Base-by-base conservation (phyloP, 495 filamentous ascomycete genomes). In the Letharia columbiana region DNA sequence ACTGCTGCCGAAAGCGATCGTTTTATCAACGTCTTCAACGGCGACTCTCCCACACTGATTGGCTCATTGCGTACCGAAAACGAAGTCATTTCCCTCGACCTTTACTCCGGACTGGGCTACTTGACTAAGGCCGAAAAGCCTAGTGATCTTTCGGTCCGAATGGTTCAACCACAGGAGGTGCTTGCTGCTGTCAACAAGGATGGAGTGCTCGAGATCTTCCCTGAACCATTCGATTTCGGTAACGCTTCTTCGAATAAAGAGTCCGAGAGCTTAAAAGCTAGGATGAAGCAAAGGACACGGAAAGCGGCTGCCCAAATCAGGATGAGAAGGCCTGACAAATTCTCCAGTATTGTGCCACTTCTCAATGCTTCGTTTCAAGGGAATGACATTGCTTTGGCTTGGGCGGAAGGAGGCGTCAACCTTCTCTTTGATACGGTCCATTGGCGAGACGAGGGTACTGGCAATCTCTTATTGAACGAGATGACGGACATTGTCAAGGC, bases 201-300 rank as follows among this genome's bases (percentile, higher is more conserved):
- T 68, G 84, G 84, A 59, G 75, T 78, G 18, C 78, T 85, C 54
- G 84, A 86, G 70, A 60, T 86, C 10, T 86, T 86, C 76, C 77
- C 76, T 18, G 76, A 78, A 64, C 84, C 84, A 11, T 86, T 85
- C 61, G 71, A 77, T 18, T 78, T 79, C 49, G 69, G 73, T 7
- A 68, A 71, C 31, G 69, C 70, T 23, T 60, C 69, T 39, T 72
- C 74, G 31, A 62, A 67, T 18, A 73, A 75, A 47, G 68, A 71
- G 2, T 62, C 73, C 59, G 73, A 73, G 35, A 81, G 74, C 60
- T 62, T 78, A 61, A 77, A 80, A 73, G 76, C 81, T 64, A 76
- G 73, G 71, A 76, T 77, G 37, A 81, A 79, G 69, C 77, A 81
- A 56, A 77, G 79, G 71, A 84, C 77, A 35, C 75, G 80, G 63